A percentile compares a stretch with the other conserved stretches of the same genome.
Evolutionary conservation across 257 asterid species (phyloP).

Genomic region (Perilla frutescens): DNA sequence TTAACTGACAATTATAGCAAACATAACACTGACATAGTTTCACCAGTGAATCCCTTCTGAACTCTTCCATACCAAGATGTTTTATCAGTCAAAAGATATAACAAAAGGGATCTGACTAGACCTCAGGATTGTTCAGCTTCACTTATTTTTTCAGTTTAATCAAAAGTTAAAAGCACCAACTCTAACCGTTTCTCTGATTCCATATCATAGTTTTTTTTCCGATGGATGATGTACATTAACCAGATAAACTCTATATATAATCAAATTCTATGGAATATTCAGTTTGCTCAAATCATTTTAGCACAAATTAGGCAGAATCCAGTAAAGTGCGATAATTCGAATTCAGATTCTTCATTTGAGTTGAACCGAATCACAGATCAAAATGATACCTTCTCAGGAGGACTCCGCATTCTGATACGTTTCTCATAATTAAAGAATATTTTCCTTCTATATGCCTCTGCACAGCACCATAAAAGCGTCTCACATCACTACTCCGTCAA

Average conservation of each 20-base stretch:
- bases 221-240: conserved; percentile 13
- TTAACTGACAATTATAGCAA: neutral
- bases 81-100: neutral
- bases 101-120: conserved; percentile 3
- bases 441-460: conserved; percentile 83
- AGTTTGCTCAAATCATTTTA: conserved; percentile 11
- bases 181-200: neutral
- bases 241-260: conserved; percentile 25
- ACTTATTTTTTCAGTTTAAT: conserved; percentile 8
- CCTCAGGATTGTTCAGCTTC: neutral
- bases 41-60: neutral
- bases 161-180: conserved; percentile 19
- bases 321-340: conserved; percentile 12
- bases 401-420: conserved; percentile 90
- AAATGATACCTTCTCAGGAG: conserved; percentile 85
- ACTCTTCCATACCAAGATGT: neutral
- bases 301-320: conserved; percentile 18
- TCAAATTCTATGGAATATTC: neutral
- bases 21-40: neutral
- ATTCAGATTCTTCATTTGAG: neutral
- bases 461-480: conserved; percentile 23
- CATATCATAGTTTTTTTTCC: neutral
- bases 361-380: conserved; percentile 8
- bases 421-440: conserved; percentile 88
- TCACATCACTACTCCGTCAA: neutral